These are phyloP conservation scores for Microglena sp. DNA, from an alignment of 139 green algal genomes.

Conservation along the genomic window DNA sequence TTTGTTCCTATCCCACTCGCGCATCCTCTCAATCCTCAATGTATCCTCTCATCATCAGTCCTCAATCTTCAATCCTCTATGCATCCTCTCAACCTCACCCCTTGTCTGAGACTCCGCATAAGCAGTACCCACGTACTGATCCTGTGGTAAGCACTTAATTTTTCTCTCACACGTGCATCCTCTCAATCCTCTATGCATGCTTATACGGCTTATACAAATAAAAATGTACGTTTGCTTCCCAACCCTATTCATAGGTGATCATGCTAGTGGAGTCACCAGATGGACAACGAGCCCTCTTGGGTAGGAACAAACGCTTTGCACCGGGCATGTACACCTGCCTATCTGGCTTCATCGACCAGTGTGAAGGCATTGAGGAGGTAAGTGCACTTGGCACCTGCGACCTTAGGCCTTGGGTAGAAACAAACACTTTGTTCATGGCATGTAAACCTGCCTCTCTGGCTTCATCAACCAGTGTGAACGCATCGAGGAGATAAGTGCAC, in stretches of 20 bases:
- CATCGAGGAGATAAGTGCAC: conserved; percentile 60
- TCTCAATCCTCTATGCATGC: not conserved
- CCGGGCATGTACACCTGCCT: conserved; percentile 69
- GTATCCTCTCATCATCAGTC: not conserved
- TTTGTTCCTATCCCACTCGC: not conserved
- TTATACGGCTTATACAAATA: not conserved
- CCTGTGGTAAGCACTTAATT: conserved; percentile 1
- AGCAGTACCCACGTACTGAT: conserved; percentile 61
- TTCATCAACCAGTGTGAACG: conserved; percentile 76
- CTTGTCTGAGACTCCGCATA: conserved; percentile 23
- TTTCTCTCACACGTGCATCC: not conserved
- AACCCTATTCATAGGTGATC: conserved; percentile 42
- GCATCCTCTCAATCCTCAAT: not conserved
- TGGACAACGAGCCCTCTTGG: conserved; percentile 52
- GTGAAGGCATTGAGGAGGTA: conserved; percentile 71
- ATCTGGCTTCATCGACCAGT: conserved; percentile 69
- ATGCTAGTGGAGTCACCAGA: conserved; percentile 67
- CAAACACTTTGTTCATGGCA: conserved; percentile 39
- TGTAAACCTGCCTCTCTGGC: conserved; percentile 69
- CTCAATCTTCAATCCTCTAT: not conserved
- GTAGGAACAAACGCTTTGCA: conserved; percentile 38
- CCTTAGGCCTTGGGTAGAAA: conserved; percentile 37
- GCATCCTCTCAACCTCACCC: not conserved
- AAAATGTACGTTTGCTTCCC: not conserved
- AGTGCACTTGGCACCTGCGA: not conserved